These are phyloP conservation scores for Pleurotus salmoneostramineus DNA, from an alignment of 768 basidiomycete species.

Conservation along the genomic window DNA sequence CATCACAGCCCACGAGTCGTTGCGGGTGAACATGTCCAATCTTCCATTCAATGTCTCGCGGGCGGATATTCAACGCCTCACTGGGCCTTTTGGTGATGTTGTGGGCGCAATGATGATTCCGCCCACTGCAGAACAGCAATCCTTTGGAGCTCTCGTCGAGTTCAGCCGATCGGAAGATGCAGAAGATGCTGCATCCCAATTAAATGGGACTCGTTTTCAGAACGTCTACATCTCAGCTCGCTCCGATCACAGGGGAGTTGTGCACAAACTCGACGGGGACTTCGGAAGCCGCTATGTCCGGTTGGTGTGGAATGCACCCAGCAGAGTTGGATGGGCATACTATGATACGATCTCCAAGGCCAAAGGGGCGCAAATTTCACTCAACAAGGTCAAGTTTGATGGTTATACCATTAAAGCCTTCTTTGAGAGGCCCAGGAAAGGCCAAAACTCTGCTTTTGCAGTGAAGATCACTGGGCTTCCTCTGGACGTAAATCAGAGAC, in stretches of 20 bases:
- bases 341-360: conserved; percentile 40
- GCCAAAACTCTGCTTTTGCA: conserved; percentile 32
- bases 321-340: conserved; percentile 39
- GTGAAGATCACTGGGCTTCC: conserved; percentile 45
- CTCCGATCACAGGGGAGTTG: conserved; percentile 15
- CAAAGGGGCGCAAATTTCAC: conserved; percentile 32
- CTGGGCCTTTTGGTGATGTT: conserved; percentile 25
- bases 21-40: conserved; percentile 33
- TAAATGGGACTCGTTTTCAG: conserved; percentile 26
- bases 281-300: conserved; percentile 27
- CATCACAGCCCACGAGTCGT: conserved; percentile 35
- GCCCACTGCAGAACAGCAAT: background rate
- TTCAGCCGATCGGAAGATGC: conserved; percentile 27
- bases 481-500: conserved; percentile 21
- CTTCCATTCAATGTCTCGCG: conserved; percentile 27
- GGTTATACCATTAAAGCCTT: conserved; percentile 35
- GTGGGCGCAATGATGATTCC: conserved; percentile 20
- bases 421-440: conserved; percentile 28
- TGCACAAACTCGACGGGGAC: conserved; percentile 14
- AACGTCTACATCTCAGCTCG: conserved; percentile 21
- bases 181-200: conserved; percentile 23
- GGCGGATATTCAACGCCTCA: conserved; percentile 25
- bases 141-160: conserved; percentile 15
- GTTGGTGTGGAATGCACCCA: conserved; percentile 42
- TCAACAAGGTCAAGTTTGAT: conserved; percentile 34